Percentiles rank a stretch among this genome's conserved stretches.
phyloP scores from a whole-genome alignment of 1,284 basidiomycete genomes.

The Papiliotrema nemorosa region DNA sequence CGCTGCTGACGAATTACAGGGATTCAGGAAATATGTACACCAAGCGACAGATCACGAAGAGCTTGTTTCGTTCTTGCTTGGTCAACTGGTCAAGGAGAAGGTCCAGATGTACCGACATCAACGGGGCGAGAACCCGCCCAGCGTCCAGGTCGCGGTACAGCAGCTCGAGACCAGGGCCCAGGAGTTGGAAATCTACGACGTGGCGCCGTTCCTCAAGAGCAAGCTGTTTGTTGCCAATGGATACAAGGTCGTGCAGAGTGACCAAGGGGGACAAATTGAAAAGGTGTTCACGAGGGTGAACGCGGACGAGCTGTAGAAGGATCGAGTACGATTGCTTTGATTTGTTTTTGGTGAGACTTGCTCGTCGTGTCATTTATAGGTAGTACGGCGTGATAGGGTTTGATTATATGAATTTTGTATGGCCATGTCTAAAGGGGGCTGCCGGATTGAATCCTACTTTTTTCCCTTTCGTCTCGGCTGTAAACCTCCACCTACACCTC shows the following conservation, averaged over 20 bases:
- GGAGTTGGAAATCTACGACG: conserved; percentile 92
- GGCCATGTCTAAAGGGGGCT: background rate
- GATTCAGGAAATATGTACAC: conserved; percentile 95
- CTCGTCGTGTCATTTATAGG: background rate
- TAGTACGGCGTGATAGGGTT: background rate
- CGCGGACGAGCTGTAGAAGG: conserved; percentile 2
- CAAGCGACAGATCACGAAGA: conserved; percentile 94
- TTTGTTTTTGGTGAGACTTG: too few relatives aligned
- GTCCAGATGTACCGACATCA: conserved; percentile 77
- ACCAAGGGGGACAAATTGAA: conserved; percentile 30
- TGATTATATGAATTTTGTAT: background rate
- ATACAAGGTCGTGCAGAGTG: conserved; percentile 57
- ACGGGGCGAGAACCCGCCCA: conserved; percentile 67
- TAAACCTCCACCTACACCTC: conserved; percentile 1
- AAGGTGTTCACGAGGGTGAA: conserved; percentile 41
- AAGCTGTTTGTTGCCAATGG: conserved; percentile 87
- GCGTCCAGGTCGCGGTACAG: conserved; percentile 66
- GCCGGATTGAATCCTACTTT: background rate
- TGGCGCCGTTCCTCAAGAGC: conserved; percentile 76
- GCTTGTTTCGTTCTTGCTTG: conserved; percentile 87
- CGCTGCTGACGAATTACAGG: conserved; percentile 52
- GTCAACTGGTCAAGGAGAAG: conserved; percentile 91
- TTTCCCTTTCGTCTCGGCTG: conserved; percentile 9
- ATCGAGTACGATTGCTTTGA: background rate
- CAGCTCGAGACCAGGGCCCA: conserved; percentile 84